phyloP scores from a whole-genome alignment of 75 land plant species.

The Chamaecyparis obtusa region DNA sequence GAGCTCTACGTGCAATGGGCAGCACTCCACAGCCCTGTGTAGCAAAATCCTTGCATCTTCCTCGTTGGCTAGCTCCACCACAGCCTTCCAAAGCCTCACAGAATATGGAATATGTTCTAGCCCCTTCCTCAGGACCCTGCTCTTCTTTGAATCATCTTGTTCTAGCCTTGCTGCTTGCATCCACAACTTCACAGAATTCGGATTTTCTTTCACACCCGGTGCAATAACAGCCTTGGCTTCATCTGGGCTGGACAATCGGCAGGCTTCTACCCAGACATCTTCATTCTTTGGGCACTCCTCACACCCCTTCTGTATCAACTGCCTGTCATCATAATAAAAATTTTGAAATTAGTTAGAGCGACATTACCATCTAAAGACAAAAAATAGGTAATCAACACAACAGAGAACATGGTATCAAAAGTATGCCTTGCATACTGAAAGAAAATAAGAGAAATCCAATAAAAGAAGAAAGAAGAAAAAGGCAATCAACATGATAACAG shows the following conservation, averaged over 20 bases:
- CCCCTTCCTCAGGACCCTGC: slow-evolving; percentile 76
- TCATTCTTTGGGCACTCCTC: slow-evolving; percentile 95
- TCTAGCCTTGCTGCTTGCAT: slow-evolving; percentile 84
- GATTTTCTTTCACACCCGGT: slow-evolving; percentile 75
- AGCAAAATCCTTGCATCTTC: slow-evolving; percentile 88
- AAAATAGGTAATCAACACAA: no score
- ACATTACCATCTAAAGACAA: no score
- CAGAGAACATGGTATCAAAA: not conserved
- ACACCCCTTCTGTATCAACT: slow-evolving; percentile 40
- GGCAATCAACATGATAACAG: no score
- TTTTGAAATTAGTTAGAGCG: not conserved
- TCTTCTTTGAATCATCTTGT: slow-evolving; percentile 61
- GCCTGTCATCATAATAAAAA: not conserved
- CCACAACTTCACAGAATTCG: slow-evolving; percentile 94
- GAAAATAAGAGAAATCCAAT: not conserved
- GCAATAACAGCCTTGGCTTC: slow-evolving; percentile 92
- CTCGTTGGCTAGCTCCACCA: slow-evolving; percentile 90
- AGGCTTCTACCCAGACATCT: slow-evolving; percentile 95
- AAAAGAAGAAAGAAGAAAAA: no score
- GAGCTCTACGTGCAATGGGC: slow-evolving; percentile 89
- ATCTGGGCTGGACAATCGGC: slow-evolving; percentile 73
- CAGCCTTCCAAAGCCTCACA: slow-evolving; percentile 95
- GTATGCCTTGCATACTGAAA: not conserved
- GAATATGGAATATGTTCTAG: slow-evolving; percentile 85
- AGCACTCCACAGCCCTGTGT: slow-evolving; percentile 85